Base-by-base conservation (phyloP, 768 basidiomycete genomes). In the Podaxis sp. region DNA sequence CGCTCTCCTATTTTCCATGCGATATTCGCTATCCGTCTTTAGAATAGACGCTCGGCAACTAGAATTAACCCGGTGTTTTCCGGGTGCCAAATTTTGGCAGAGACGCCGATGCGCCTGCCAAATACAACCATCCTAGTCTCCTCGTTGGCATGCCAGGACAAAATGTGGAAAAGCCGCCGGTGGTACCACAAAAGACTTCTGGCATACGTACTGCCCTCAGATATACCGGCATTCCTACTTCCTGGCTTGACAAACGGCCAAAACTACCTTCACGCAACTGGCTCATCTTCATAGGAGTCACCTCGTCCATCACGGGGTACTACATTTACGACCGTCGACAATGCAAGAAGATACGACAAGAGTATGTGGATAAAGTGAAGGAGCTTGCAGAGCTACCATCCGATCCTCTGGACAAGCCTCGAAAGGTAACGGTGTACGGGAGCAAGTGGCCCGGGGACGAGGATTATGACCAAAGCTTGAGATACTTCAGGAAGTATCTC, bases 371-470 rank as follows among this genome's bases (percentile, higher is more conserved):
- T 68, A 86, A 84, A 59, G 96, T 99, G 65, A 83, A 87, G 70
- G 82, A 88, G 65, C 76, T 94, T n/a, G 84, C 90, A 2, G 86
- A 92, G 63, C 82, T 86, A 67, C 84, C 86, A 0, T 74, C 92
- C 1, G 83, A 81, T 61, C 82, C 84, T 8, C 73, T 88, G 67
- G 93, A 87, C 19, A 75, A 82, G 56, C 86, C 91, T 4, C 84
- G 95, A 38, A 92, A 88, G 71, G 87, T 97, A 63, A 88, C 82
- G 7, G 95, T 99, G 19, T 93, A 92, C 68, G 93, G 90, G 38
- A 84, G 86, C 28, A 93, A 92, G 74, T 97, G 95, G 87, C 96
- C 96, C 0, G 95, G 92, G 28, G 97, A 99, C 74, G 93, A 96
- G 69, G 95, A 98, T 72, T 87, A 88, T 65, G 88, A 95, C 72